Base-by-base conservation (phyloP, 768 basidiomycete species). In the Strobilomyces dryophilus region DNA sequence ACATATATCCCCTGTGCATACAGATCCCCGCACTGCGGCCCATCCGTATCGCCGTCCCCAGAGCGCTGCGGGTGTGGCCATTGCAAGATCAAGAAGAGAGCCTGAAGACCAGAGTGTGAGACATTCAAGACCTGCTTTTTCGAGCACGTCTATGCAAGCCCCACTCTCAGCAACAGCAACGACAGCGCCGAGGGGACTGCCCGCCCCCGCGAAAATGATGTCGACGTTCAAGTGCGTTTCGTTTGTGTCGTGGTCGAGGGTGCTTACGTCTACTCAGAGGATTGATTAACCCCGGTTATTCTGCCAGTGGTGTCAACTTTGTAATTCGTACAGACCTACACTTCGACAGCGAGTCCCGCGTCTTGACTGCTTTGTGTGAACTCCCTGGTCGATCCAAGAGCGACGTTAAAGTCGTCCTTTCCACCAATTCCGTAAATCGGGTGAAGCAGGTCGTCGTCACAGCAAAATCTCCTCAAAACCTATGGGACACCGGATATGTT, bases 321-420 rank as follows among this genome's bases (percentile, higher is more conserved):
- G 63, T 73, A 56, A 81, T 85, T 55, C 81, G 83, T 59, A 73
- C 81, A 29, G 87, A 89, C 68, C 69, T 83, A 47, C 74, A 79
- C 63, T 85, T 81, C 71, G 77, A 83, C 63, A 59, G 65, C 35
- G 72, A 74, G 32, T 78, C 75, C 47, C 74, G 75, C 65, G 63
- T 74, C 36, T 70, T 87, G 61, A 77, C 76, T 52, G 82, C 80
- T 47, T 74, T 81, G 70, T 77, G 87, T 63, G 86, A 89, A 68
- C 72, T 89, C 29, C 87, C 87, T 4, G 87, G 87, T 40, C 73
- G 87, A 64, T 78, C 76, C 62, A 79, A 74, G 56, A 66, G 66
- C 56, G 81, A 87, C 60, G 60, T 89, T 48, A 77, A 69, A 54
- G 74, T 89, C 69, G 76, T 75, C 46, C 76, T 90, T 51, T 77